Conservation (phyloP, 1,139 yeast species). For the Debaryomyces fabryi region DNA sequence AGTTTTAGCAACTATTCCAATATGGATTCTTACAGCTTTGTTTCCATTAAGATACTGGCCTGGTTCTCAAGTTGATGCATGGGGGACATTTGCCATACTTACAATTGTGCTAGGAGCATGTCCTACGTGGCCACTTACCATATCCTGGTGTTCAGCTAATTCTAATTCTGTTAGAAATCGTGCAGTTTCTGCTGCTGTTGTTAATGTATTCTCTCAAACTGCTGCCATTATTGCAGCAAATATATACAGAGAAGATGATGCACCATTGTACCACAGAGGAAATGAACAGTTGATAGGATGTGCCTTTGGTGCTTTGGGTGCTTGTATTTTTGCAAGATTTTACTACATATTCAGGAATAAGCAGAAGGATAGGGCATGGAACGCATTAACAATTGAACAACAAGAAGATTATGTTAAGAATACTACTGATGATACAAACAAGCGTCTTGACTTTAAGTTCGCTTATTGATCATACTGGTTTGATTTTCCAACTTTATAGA, state of each 20-base stretch:
- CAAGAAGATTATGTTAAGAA: constrained; percentile 35
- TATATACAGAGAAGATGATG: constrained; percentile 55
- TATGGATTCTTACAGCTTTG: constrained; percentile 40
- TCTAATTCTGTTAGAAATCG: constrained; percentile 59
- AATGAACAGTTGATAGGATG: constrained; percentile 27
- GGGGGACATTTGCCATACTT: constrained; percentile 57
- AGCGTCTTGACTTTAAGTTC: constrained; percentile 49
- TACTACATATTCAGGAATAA: constrained; percentile 43
- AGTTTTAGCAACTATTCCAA: constrained; percentile 32
- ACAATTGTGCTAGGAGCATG: constrained; percentile 51
- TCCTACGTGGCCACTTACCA: constrained; percentile 28
- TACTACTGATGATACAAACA: constrained; percentile 49
- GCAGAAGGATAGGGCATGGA: constrained; percentile 29
- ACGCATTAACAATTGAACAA: neutral
- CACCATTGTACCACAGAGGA: constrained; percentile 58
- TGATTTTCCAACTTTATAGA: too few species aligned
- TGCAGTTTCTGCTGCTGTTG: constrained; percentile 59
- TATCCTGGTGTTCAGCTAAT: constrained; percentile 59
- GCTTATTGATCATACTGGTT: neutral
- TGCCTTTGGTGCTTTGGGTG: constrained; percentile 11
- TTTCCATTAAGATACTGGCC: constrained; percentile 54
- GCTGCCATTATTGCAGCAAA: constrained; percentile 54
- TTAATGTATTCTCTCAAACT: constrained; percentile 59
- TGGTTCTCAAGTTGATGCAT: constrained; percentile 46
- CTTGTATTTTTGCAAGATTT: constrained; percentile 23